These are phyloP conservation scores for Globisporangium nodosum DNA, from an alignment of 352 stramenopile genomes.

Conservation along the genomic window DNA sequence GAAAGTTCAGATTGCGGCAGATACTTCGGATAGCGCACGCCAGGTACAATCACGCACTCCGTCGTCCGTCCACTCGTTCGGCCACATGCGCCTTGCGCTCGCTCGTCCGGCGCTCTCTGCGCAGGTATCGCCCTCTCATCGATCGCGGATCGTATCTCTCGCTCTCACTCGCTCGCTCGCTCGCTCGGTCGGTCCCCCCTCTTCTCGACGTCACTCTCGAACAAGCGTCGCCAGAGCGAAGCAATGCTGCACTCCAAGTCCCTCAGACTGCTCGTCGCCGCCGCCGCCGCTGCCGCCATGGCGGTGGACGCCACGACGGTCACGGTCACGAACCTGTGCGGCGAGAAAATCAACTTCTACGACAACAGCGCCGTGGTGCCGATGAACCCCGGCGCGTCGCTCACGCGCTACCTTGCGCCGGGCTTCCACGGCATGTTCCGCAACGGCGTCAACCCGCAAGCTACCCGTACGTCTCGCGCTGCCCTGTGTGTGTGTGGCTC, in stretches of 20 bases:
- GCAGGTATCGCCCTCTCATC: too few species aligned
- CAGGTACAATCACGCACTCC: too few species aligned
- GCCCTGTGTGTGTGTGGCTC: background rate
- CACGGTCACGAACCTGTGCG: slow-evolving; percentile 17
- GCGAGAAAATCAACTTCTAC: slow-evolving; percentile 13
- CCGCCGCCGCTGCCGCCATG: background rate
- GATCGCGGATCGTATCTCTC: too few species aligned
- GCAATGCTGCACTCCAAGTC: background rate
- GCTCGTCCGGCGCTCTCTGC: too few species aligned
- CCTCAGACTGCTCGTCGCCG: background rate
- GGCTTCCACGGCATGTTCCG: slow-evolving; percentile 21
- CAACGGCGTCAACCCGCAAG: slow-evolving; percentile 13
- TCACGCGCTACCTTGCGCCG: background rate
- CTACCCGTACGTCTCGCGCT: slow-evolving; percentile 11
- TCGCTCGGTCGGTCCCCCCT: background rate
- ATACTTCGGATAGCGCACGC: too few species aligned
- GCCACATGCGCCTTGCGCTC: too few species aligned
- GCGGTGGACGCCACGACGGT: slow-evolving; percentile 4
- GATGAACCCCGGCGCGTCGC: slow-evolving; percentile 4
- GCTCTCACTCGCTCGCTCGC: background rate
- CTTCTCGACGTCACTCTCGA: background rate
- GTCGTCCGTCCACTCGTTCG: too few species aligned
- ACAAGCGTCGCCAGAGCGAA: background rate
- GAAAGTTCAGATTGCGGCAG: too few species aligned
- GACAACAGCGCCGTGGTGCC: slow-evolving; percentile 10